These are phyloP conservation scores for Sporisorium reilianum DNA, from an alignment of 1,284 basidiomycete genomes.

Conservation along the genomic window DNA sequence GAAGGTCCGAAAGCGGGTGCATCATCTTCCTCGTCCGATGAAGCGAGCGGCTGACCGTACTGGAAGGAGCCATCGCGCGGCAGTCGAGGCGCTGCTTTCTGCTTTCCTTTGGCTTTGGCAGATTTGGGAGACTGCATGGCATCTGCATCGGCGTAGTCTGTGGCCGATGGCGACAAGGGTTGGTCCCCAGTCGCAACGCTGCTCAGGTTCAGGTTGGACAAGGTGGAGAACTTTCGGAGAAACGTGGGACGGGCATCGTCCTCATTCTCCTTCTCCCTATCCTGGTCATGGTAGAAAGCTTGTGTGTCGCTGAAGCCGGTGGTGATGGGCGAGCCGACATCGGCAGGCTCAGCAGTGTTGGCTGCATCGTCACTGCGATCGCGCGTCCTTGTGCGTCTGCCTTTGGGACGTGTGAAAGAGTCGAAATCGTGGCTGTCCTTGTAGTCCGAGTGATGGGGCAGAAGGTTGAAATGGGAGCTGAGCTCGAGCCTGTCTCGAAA, in stretches of 20 bases:
- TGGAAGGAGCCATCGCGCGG: slow-evolving; percentile 34
- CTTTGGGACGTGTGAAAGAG: slow-evolving; percentile 30
- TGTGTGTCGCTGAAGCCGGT: slow-evolving; percentile 30
- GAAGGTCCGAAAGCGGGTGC: not conserved
- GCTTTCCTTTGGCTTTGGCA: slow-evolving; percentile 33
- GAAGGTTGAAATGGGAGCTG: slow-evolving; percentile 40
- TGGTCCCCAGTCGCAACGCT: slow-evolving; percentile 6
- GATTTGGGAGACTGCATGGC: not conserved
- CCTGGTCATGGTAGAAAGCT: slow-evolving; percentile 15
- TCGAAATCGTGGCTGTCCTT: slow-evolving; percentile 32
- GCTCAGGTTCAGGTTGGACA: slow-evolving; percentile 19
- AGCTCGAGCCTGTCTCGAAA: slow-evolving; percentile 35
- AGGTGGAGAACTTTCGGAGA: slow-evolving; percentile 29
- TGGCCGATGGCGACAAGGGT: not conserved
- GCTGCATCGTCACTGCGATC: not conserved
- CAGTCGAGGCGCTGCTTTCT: slow-evolving; percentile 16
- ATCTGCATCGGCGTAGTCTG: slow-evolving; percentile 19
- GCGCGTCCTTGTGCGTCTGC: slow-evolving; percentile 9
- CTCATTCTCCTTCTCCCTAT: slow-evolving; percentile 12
- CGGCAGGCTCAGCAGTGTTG: not conserved
- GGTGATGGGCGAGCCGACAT: not conserved
- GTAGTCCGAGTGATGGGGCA: slow-evolving; percentile 42
- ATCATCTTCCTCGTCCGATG: slow-evolving; percentile 29
- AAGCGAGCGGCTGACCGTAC: slow-evolving; percentile 23
- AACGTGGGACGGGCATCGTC: slow-evolving; percentile 14